These are phyloP conservation scores for Aspergillus ibericus DNA, from an alignment of 2,329 filamentous ascomycete species.

Conservation along the genomic window DNA sequence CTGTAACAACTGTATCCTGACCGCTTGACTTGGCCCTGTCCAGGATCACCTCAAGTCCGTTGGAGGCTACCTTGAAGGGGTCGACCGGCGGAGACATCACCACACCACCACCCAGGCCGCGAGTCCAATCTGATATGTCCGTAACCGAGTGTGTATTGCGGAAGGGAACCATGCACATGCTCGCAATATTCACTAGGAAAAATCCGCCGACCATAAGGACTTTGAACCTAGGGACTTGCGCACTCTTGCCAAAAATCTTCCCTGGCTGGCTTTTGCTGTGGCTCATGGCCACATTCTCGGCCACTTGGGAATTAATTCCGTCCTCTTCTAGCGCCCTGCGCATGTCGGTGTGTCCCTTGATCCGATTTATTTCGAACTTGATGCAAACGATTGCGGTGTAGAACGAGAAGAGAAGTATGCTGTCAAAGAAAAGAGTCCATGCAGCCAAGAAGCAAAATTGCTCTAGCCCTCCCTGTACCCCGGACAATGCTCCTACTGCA, in stretches of 20 bases:
- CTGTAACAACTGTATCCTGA: slow-evolving; percentile 73
- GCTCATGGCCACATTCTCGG: slow-evolving; percentile 86
- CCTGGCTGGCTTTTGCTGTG: slow-evolving; percentile 73
- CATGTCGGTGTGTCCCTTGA: slow-evolving; percentile 74
- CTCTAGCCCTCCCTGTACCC: slow-evolving; percentile 90
- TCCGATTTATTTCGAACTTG: slow-evolving; percentile 54
- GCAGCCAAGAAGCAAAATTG: slow-evolving; percentile 98
- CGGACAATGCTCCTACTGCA: slow-evolving; percentile 80
- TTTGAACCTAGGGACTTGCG: slow-evolving; percentile 94
- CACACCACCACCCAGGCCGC: slow-evolving; percentile 41
- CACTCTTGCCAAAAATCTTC: slow-evolving; percentile 78
- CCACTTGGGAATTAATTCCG: slow-evolving; percentile 83
- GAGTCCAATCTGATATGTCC: slow-evolving; percentile 47
- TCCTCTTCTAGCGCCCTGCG: slow-evolving; percentile 95
- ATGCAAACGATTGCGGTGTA: slow-evolving; percentile 97
- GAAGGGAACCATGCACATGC: slow-evolving; percentile 88
- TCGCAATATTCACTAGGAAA: slow-evolving; percentile 83
- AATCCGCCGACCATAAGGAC: slow-evolving; percentile 94
- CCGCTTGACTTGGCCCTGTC: slow-evolving; percentile 66
- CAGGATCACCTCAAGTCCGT: slow-evolving; percentile 80
- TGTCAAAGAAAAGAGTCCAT: slow-evolving; percentile 97
- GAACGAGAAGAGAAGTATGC: slow-evolving; percentile 91
- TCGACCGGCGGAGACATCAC: slow-evolving; percentile 78
- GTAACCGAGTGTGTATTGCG: slow-evolving; percentile 57
- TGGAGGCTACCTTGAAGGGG: slow-evolving; percentile 93